A percentile compares a stretch with the other conserved stretches of the same genome.
These are phyloP conservation scores for Senna siamea DNA, from an alignment of 306 rosid species.

Conservation along the genomic window DNA sequence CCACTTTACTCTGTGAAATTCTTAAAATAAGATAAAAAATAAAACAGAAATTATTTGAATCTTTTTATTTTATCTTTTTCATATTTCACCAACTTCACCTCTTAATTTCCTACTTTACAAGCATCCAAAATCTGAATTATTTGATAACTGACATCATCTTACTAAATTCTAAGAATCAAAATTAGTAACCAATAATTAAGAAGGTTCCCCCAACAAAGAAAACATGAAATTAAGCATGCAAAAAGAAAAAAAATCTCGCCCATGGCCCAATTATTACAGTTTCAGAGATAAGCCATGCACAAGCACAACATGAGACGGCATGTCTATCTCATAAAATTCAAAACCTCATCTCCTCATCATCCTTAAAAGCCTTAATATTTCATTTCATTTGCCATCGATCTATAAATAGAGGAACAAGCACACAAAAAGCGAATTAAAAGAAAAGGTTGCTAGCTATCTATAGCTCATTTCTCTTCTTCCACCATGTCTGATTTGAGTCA, in stretches of 20 bases:
- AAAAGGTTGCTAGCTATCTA: no score
- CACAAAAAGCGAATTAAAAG: neutral
- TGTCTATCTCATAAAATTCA: neutral
- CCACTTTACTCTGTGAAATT: no score
- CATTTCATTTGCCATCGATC: neutral
- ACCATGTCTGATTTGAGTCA: constrained; percentile 2
- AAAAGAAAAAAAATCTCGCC: neutral
- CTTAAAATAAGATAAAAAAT: no score
- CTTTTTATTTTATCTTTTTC: no score
- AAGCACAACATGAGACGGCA: neutral
- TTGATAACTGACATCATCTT: no score
- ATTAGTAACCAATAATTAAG: neutral
- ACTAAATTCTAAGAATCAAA: no score
- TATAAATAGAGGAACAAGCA: neutral
- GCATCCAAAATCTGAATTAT: no score
- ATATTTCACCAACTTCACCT: no score
- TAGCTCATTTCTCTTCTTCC: no score
- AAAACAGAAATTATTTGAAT: no score
- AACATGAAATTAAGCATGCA: no score
- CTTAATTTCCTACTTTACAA: no score
- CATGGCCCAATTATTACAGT: neutral
- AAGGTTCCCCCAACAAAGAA: neutral
- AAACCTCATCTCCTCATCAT: neutral
- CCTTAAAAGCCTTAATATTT: neutral
- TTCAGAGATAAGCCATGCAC: neutral